Evolutionary conservation across 108 stramenopile genomes (phyloP).

Genomic region (Seminavis robusta): DNA sequence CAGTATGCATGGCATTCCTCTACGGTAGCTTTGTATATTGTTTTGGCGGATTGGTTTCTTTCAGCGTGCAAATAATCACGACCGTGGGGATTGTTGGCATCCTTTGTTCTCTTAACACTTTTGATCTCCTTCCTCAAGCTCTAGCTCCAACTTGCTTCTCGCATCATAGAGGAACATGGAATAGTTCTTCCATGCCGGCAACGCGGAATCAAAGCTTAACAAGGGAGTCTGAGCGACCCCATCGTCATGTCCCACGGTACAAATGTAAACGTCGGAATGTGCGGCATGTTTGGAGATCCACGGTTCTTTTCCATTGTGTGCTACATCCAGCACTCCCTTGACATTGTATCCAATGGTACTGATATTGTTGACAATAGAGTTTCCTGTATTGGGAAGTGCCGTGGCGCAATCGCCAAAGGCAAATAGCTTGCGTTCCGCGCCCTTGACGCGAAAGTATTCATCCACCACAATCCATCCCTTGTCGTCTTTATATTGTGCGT

Average conservation of each 20-base stretch:
- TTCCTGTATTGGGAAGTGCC: conserved; percentile 18
- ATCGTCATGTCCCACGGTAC: conserved; percentile 16
- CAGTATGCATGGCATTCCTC: no score
- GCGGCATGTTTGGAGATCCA: neutral
- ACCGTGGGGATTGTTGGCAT: no score
- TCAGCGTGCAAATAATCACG: no score
- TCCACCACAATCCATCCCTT: conserved; percentile 25
- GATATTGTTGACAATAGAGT: conserved; percentile 4
- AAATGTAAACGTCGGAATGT: conserved; percentile 10
- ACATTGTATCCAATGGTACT: conserved; percentile 17
- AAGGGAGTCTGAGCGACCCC: conserved; percentile 15
- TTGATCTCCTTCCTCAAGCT: no score
- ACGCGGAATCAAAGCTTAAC: no score
- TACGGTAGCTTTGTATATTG: no score
- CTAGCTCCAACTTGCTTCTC: no score
- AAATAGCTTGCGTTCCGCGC: conserved; percentile 16
- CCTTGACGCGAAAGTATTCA: conserved; percentile 23
- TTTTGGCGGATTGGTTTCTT: no score
- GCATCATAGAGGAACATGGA: no score
- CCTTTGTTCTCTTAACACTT: no score
- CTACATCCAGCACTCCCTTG: conserved; percentile 6
- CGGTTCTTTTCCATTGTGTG: neutral
- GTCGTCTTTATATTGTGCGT: conserved; percentile 9
- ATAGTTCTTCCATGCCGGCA: no score
- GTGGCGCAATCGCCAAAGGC: conserved; percentile 29